Evolutionary conservation across 2,329 filamentous ascomycete genomes (phyloP), one percentile per base, ranked within the genome.

Genomic region (Diaporthe ilicicola): DNA sequence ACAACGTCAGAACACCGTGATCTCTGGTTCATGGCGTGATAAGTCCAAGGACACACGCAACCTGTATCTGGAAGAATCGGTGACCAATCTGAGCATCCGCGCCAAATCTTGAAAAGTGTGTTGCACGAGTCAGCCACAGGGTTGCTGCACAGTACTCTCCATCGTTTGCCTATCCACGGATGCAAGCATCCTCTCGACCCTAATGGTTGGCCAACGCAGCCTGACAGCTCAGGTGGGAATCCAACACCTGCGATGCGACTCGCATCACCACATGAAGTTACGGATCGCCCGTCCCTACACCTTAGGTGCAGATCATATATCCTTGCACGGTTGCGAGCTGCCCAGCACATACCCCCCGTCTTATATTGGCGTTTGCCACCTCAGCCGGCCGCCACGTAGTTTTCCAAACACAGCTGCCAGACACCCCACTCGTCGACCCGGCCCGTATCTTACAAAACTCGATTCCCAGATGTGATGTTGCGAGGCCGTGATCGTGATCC

Each of bases 391-490:
- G 55, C 55, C 55, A 61, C 55, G 55, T 10, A 46, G 12, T 46
- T 32, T 29, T 37, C 42, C 19, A 46, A 19, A 61, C 22, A 37
- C 27, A 29, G 4, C 56, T 46, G 37, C 29, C n/a, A 56, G 0
- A 4, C 29, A 10, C 24, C n/a, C n/a, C 7, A 15, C 13, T 61
- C 39, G 8, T 46, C 37, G 24, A 37, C 22, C 22, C 56, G 42
- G 24, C 39, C 9, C 8, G 27, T n/a, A 61, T 34, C n/a, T 19
- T 44, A 29, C 24, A 34, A 12, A 62, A 13, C 10, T 3, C 39
- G 24, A 62, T 62, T 46, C 44, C 39, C 56, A 62, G 56, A 62
- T 62, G 56, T 62, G 56, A 62, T 62, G 56, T 34, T 62, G 44
- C 27, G 24, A 62, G 56, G 27, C 27, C 37, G 12, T 46, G 56